A percentile compares a stretch with the other conserved stretches of the same genome.
These are phyloP conservation scores for Echinochloa phyllopogon DNA, from an alignment of 176 grass and related monocot genomes.

Conservation along the genomic window DNA sequence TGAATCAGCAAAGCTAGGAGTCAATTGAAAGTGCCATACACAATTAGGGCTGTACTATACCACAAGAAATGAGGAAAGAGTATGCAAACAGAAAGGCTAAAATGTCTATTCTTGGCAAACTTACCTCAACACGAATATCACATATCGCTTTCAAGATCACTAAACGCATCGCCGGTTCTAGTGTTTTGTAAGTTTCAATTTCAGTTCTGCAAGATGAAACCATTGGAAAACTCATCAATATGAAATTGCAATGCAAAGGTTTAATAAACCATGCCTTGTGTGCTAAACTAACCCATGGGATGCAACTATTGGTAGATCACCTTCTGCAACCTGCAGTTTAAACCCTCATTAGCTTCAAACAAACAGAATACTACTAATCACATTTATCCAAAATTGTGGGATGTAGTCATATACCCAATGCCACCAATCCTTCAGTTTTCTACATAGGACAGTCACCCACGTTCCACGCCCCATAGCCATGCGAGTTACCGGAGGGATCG, in stretches of 20 bases:
- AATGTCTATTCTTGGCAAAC: neutral
- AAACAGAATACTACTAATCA: conserved; percentile 15
- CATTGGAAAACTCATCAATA: conserved; percentile 3
- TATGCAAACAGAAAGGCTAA: conserved; percentile 10
- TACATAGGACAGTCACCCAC: conserved; percentile 94
- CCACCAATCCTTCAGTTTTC: conserved; percentile 99
- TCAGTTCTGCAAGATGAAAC: conserved; percentile 63
- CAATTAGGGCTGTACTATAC: neutral
- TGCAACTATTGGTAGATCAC: conserved; percentile 93
- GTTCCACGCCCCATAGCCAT: conserved; percentile 95
- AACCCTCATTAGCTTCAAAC: conserved; percentile 48
- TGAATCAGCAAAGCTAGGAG: conserved; percentile 1
- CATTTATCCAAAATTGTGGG: conserved; percentile 36
- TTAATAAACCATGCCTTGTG: conserved; percentile 33
- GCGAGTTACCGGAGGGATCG: conserved; percentile 94
- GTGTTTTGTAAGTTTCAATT: conserved; percentile 80
- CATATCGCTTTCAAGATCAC: conserved; percentile 96
- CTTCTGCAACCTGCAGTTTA: conserved; percentile 89
- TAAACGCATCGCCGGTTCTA: conserved; percentile 81
- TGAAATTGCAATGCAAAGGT: conserved; percentile 15
- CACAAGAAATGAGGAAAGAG: neutral
- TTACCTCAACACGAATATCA: conserved; percentile 89
- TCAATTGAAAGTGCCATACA: neutral
- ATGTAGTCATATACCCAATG: conserved; percentile 75
- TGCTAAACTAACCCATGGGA: conserved; percentile 82